These are phyloP conservation scores for Cenchrus fungigraminus DNA, from an alignment of 176 grass and related monocot genomes.

Conservation along the genomic window DNA sequence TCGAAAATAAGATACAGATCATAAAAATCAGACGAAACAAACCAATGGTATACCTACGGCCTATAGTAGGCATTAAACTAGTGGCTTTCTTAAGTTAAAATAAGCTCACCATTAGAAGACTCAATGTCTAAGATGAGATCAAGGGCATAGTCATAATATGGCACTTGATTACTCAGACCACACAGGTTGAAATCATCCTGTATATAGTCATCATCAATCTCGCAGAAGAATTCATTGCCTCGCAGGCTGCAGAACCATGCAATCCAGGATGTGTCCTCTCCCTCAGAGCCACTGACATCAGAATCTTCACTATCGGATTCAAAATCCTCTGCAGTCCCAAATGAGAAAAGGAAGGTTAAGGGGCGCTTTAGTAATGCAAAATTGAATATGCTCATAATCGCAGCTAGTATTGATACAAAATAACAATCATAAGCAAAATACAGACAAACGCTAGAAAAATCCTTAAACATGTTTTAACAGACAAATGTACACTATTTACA, in stretches of 20 bases:
- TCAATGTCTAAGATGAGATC: conserved; percentile 97
- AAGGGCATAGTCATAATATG: conserved; percentile 96
- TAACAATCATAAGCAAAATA: conserved; percentile 7
- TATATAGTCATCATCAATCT: conserved; percentile 97
- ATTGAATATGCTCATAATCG: conserved; percentile 5
- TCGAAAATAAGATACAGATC: conserved; percentile 16
- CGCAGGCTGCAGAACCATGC: conserved; percentile 93
- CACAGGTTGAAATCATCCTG: conserved; percentile 99
- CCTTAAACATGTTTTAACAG: conserved; percentile 21
- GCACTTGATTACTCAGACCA: conserved; percentile 92
- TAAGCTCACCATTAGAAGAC: conserved; percentile 85
- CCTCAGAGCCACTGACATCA: conserved; percentile 88
- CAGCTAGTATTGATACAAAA: neutral
- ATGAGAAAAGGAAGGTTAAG: conserved; percentile 15
- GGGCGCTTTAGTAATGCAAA: neutral
- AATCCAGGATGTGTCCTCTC: conserved; percentile 96
- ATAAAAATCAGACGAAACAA: conserved; percentile 20
- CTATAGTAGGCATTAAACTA: neutral
- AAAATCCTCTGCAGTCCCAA: conserved; percentile 66
- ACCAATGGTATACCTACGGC: neutral
- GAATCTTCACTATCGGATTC: conserved; percentile 90
- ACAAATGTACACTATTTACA: neutral
- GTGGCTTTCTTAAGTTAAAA: conserved; percentile 21
- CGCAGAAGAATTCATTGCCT: conserved; percentile 97
- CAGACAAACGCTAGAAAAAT: neutral